These are phyloP conservation scores for Coprinopsis marcescibilis DNA, from an alignment of 768 basidiomycete genomes.

Conservation along the genomic window DNA sequence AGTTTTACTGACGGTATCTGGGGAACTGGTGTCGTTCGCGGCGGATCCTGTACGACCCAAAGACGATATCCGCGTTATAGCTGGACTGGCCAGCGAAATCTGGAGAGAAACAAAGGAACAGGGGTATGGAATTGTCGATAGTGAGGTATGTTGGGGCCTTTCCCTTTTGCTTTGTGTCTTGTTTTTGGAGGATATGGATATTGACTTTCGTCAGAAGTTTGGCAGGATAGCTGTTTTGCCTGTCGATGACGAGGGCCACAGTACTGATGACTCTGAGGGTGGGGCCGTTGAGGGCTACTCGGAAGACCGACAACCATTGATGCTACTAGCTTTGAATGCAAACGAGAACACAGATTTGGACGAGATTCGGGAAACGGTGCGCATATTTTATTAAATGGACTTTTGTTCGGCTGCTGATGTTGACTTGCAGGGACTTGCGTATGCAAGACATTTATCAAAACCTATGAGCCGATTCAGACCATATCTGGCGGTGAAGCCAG, in stretches of 20 bases:
- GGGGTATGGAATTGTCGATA: slow-evolving; percentile 68
- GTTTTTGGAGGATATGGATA: background rate
- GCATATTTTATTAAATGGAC: slow-evolving; percentile 13
- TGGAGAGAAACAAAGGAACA: slow-evolving; percentile 72
- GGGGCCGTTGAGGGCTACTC: slow-evolving; percentile 6
- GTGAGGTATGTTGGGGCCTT: slow-evolving; percentile 48
- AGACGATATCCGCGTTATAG: slow-evolving; percentile 68
- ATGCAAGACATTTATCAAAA: slow-evolving; percentile 40
- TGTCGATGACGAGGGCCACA: slow-evolving; percentile 52
- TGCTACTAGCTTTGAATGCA: slow-evolving; percentile 68
- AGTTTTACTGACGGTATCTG: slow-evolving; percentile 65
- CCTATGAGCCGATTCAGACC: slow-evolving; percentile 39
- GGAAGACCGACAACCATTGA: slow-evolving; percentile 43
- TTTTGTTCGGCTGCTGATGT: slow-evolving; percentile 5
- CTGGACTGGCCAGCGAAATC: slow-evolving; percentile 66
- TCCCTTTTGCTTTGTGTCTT: background rate
- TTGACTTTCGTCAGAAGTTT: slow-evolving; percentile 35
- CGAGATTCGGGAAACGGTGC: slow-evolving; percentile 56
- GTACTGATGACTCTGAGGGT: slow-evolving; percentile 11
- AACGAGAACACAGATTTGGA: slow-evolving; percentile 61
- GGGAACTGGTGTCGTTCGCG: slow-evolving; percentile 66
- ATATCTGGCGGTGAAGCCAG: slow-evolving; percentile 21
- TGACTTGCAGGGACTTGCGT: slow-evolving; percentile 31
- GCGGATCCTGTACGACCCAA: slow-evolving; percentile 52
- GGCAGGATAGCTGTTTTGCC: slow-evolving; percentile 68